Evolutionary conservation across 106 monocot species (phyloP).

Genomic region (Dendrobium chrysotoxum): DNA sequence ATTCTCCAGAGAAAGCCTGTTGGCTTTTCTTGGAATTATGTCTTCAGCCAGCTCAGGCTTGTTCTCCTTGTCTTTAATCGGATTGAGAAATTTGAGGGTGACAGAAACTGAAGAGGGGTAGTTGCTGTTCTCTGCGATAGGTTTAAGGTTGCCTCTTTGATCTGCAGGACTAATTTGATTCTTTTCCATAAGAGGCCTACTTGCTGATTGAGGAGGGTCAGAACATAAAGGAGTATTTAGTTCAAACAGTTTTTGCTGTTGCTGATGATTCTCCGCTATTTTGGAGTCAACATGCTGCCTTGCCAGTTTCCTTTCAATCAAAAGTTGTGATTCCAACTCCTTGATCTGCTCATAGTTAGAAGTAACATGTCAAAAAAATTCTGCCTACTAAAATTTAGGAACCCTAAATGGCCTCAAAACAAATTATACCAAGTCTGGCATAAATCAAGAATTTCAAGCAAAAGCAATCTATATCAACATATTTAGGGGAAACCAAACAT

Average conservation of each 20-base stretch:
- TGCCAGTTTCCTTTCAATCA: constrained; percentile 74
- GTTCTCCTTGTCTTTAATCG: constrained; percentile 63
- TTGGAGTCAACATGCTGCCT: constrained; percentile 76
- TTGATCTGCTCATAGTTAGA: constrained; percentile 30
- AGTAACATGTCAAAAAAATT: too few relatives aligned
- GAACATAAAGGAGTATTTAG: background rate
- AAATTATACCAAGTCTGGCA: too few relatives aligned
- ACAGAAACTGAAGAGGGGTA: background rate
- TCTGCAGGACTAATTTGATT: constrained; percentile 15
- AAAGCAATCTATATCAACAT: too few relatives aligned
- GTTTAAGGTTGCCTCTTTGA: constrained; percentile 21
- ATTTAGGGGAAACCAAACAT: too few relatives aligned
- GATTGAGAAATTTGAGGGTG: constrained; percentile 15
- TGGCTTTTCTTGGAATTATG: constrained; percentile 12
- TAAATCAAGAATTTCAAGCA: too few relatives aligned
- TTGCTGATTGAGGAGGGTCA: background rate
- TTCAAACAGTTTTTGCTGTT: constrained; percentile 29
- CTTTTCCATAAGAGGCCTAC: constrained; percentile 19
- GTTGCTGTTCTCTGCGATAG: background rate
- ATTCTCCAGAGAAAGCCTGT: constrained; percentile 29
- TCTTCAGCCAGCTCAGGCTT: constrained; percentile 34
- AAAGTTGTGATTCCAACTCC: constrained; percentile 80
- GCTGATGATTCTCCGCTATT: constrained; percentile 56
- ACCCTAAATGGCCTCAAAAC: too few relatives aligned
- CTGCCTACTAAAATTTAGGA: too few relatives aligned